Conservation (phyloP, 345 rosid species). For the Pelargonium nanum region DNA sequence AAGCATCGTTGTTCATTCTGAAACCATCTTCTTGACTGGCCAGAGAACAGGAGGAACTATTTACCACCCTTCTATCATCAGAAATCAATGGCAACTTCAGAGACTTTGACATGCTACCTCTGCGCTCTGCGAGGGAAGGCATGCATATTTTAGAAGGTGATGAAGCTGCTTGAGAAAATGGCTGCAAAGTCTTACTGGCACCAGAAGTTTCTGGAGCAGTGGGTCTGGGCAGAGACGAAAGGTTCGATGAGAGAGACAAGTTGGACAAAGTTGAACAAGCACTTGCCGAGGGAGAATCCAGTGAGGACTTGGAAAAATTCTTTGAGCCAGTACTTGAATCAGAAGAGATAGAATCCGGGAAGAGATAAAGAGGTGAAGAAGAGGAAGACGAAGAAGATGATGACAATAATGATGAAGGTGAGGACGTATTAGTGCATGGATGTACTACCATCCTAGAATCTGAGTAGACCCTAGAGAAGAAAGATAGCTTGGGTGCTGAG, state of each 20-base stretch:
- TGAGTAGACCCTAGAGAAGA: slow-evolving; percentile 75
- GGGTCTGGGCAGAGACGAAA: slow-evolving; percentile 28
- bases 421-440: slow-evolving; percentile 16
- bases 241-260: slow-evolving; percentile 38
- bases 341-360: slow-evolving; percentile 65
- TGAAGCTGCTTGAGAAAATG: slow-evolving; percentile 16
- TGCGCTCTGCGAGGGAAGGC: slow-evolving; percentile 77
- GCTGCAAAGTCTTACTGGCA: slow-evolving; percentile 24
- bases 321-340: slow-evolving; percentile 57
- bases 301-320: slow-evolving; percentile 48
- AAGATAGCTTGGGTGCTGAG: slow-evolving; percentile 40
- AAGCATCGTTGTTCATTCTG: slow-evolving; percentile 16
- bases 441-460: slow-evolving; percentile 89
- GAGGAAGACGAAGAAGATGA: slow-evolving; percentile 39
- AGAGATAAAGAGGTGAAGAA: slow-evolving; percentile 62
- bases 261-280: slow-evolving; percentile 51
- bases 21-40: slow-evolving; percentile 22
- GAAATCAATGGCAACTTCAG: slow-evolving; percentile 55
- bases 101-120: slow-evolving; percentile 62
- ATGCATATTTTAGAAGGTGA: slow-evolving; percentile 37
- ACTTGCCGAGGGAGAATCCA: slow-evolving; percentile 57
- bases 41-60: slow-evolving; percentile 11
- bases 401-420: slow-evolving; percentile 46
- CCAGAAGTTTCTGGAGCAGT: slow-evolving; percentile 23
- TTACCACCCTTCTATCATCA: slow-evolving; percentile 33